Conservation (phyloP, 345 rosid genomes). For the Linum tenue region DNA sequence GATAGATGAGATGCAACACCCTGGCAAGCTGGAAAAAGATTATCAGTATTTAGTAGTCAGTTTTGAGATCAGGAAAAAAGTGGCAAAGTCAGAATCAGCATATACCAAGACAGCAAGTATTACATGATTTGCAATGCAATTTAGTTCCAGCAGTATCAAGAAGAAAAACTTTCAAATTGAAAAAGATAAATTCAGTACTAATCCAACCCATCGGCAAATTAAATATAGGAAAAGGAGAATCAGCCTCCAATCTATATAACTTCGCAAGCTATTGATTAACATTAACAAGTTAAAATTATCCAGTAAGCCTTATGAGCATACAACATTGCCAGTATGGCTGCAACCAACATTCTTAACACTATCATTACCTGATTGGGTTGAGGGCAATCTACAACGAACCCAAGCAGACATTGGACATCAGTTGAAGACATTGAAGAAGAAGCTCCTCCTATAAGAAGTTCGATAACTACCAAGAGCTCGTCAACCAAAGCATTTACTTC, state of each 20-base stretch:
- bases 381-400: conserved; percentile 93
- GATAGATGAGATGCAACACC: conserved; percentile 78
- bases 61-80: conserved; percentile 11
- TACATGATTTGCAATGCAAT: background rate
- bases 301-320: background rate
- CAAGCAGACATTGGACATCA: conserved; percentile 78
- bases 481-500: conserved; percentile 96
- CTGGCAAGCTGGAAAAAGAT: conserved; percentile 64
- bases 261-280: background rate
- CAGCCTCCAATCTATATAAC: background rate
- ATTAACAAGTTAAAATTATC: background rate
- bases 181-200: background rate
- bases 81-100: background rate
- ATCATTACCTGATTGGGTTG: conserved; percentile 85
- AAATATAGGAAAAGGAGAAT: background rate
- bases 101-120: background rate
- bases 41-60: conserved; percentile 8
- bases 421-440: conserved; percentile 65
- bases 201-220: background rate
- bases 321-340: background rate
- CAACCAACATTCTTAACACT: background rate
- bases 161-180: background rate
- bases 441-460: conserved; percentile 90
- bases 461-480: conserved; percentile 93
- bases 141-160: background rate